Evolutionary conservation across 169 alveolate genomes (phyloP), one percentile per base, ranked within the genome.

Genomic region (Prorocentrum cordatum): DNA sequence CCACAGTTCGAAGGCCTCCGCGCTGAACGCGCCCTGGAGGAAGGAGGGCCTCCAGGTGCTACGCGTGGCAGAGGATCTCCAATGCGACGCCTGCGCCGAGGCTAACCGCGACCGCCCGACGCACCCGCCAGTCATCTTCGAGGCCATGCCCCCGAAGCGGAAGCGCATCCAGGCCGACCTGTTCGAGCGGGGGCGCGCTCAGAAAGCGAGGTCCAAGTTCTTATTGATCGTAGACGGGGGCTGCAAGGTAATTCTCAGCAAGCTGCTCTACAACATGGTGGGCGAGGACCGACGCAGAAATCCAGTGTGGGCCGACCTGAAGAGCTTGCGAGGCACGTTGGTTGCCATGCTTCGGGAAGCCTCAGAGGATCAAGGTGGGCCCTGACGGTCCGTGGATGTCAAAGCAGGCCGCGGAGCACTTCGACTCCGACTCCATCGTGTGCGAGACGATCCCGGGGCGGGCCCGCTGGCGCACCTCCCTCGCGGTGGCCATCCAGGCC

Each of bases 321-420:
- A 29, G 10, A 22, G 22, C 0, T 35, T 35, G 7, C 12, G 58
- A 35, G 2, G 77, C 32, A 0, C 22, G 24, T 67, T 67, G 77
- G 77, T 29, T n/a, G n/a, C 77, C 47, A 4, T 20, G 22, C 35
- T 67, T 67, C n/a, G 77, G 77, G 33, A 32, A 67, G n/a, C 77
- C 77, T 7, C 32, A 20, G 0, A 36, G n/a, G 33, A 1, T 67
- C 22, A 0, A 58, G 22, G 5, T 67, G 38, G 77, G 35, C 3
- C 77, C 77, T 10, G 47, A 50, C 2, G 77, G 77, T 0, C 59
- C 77, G 5, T 67, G 47, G 47, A 14, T 50, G n/a, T 35, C 58
- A 12, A 16, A 33, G 1, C 4, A 18, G 1, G 50, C 35, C 0
- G 27, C 3, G 3, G 59, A 18, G 22, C 35, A 35, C 18, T 20